Conservation (phyloP, 331 rosid genomes). For the Pyracantha coccinea region DNA sequence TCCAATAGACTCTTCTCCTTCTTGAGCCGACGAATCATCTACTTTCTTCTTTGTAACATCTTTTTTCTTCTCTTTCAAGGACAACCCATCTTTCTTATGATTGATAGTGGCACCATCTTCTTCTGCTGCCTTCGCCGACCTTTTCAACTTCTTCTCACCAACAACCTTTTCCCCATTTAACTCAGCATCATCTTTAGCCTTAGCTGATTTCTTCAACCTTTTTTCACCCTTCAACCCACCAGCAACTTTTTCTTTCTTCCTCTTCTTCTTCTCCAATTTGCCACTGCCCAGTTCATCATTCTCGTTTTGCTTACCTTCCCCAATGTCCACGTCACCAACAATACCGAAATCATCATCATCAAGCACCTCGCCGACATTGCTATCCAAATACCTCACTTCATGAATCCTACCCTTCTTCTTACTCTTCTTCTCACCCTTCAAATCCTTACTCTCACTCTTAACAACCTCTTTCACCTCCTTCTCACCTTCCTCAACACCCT, state of each 20-base stretch:
- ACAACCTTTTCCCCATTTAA: constrained; percentile 15
- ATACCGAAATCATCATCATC: constrained; percentile 17
- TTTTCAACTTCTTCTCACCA: constrained; percentile 22
- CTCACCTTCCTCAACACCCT: constrained; percentile 1
- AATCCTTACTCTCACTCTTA: constrained; percentile 8
- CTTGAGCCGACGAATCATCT: constrained; percentile 2
- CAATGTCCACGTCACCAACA: not conserved
- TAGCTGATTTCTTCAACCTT: not conserved
- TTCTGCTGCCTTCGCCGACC: constrained; percentile 1
- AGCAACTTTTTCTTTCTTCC: constrained; percentile 33
- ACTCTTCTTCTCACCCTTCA: constrained; percentile 3
- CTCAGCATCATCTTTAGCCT: not conserved
- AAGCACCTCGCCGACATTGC: constrained; percentile 8
- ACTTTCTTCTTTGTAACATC: constrained; percentile 8
- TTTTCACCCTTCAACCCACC: constrained; percentile 8
- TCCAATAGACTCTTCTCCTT: constrained; percentile 20
- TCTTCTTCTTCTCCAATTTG: constrained; percentile 30
- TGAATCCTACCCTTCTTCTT: constrained; percentile 73
- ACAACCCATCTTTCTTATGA: constrained; percentile 12
- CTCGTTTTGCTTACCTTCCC: constrained; percentile 10
- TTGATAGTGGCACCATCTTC: not conserved
- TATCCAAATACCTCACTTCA: constrained; percentile 68
- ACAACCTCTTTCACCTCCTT: not conserved
- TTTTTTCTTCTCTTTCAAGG: constrained; percentile 16
- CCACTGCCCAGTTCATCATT: constrained; percentile 15